These are phyloP conservation scores for Aspergillus biplanus DNA, from an alignment of 495 filamentous ascomycete species.

Conservation along the genomic window DNA sequence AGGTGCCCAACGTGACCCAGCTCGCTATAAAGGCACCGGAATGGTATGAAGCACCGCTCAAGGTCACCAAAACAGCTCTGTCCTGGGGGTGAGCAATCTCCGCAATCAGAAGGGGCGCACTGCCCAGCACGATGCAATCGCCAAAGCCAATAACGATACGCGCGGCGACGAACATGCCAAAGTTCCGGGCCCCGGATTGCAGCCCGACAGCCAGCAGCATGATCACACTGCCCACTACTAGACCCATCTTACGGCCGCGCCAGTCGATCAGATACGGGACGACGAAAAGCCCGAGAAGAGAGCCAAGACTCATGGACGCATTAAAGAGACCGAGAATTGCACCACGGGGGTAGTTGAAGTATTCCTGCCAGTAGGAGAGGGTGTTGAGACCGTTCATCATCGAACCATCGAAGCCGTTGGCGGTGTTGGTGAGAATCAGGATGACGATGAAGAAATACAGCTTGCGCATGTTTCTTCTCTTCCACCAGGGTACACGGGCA, in stretches of 20 bases:
- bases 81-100: conserved; percentile 4
- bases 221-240: background rate
- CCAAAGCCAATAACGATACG: conserved; percentile 3
- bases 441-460: background rate
- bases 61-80: background rate
- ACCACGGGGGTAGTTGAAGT: conserved; percentile 2
- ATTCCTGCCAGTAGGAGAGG: conserved; percentile 1
- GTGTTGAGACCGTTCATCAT: conserved; percentile 4
- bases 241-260: conserved; percentile 1
- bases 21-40: background rate
- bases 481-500: background rate
- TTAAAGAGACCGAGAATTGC: background rate
- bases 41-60: background rate
- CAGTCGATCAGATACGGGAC: background rate
- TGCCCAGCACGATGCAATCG: background rate
- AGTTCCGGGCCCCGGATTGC: background rate
- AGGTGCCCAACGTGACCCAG: conserved; percentile 1
- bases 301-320: background rate
- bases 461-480: background rate
- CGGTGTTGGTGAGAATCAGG: background rate
- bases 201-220: background rate
- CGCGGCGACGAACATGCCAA: conserved; percentile 2
- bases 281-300: background rate
- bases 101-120: background rate
- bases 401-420: conserved; percentile 1